Evolutionary conservation across 768 basidiomycete species (phyloP), one percentile per base, ranked within the genome.

Genomic region (Boletales sp.): DNA sequence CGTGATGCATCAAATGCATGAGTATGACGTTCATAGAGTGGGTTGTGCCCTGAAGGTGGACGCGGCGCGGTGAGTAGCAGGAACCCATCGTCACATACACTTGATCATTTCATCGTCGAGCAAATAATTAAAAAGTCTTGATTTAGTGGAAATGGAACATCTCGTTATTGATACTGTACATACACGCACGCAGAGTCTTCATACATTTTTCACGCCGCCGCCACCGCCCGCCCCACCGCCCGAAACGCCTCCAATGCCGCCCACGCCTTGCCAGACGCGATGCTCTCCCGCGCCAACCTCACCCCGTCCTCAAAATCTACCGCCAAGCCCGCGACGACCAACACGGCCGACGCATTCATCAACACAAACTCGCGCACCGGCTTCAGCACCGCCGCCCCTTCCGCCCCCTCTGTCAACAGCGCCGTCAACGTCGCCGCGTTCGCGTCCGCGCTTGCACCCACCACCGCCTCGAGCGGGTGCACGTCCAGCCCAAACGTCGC

Each of bases 311-410:
- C 76, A 62, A 79, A 91, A 60, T 82, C 78, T 30, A 65, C 65
- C 18, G 87, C 92, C 40, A 86, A 50, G 6, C 93, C 94, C 7
- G 90, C 84, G 4, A 97, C 83, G 24, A 94, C 84, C 37, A 99
- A 71, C 49, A 98, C 66, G 13, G 93, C 94, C 5, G 93, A 84
- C 3, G 94, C 82, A 60, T 99, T 97, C 71, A 98, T 71, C 51
- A 94, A 70, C 52, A 98, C 90, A 64, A 94, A 98, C 61, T 97
- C 84, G 43, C 84, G 69, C 34, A 95, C 77, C 0, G 93, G 79
- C 9, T 69, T 73, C 51, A 92, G 64, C 5, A 67, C 68, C 47
- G 73, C 71, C 0, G 86, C 83, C n/a, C 84, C 72, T 17, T 77
- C 82, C 2, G 80, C 79, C 2, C 71, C n/a, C n/a, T n/a, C n/a